Evolutionary conservation across 805 yeast species (phyloP), one percentile per base, ranked within the genome.

Genomic region (Candida ovalis): DNA sequence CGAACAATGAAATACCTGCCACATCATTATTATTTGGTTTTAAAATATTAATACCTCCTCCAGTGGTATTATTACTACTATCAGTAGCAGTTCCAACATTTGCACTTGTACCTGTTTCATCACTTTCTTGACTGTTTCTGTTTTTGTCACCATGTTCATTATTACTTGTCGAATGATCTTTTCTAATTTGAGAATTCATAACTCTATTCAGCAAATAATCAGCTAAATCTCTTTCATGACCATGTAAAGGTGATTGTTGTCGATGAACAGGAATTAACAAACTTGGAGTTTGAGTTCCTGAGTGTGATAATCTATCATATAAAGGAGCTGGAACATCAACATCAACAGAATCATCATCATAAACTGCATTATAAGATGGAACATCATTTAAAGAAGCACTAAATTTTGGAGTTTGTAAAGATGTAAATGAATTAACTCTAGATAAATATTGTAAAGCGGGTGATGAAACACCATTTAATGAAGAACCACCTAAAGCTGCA

Each of bases 351-450:
- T 61, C 68, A 41, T 58, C 64, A 39, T 64, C 69, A 42, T 50
- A 63, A 5, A 63, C 61, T 18, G 52, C 45, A 15, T 49, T 50
- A 43, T 65, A 65, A 1, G 54, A 53, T 1, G 69, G 69, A 1
- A 60, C 61, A 10, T 55, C 61, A 6, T 49, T 47, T 24, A 54
- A 22, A 1, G 48, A 21, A 2, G 46, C 40, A 21, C 45, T 48
- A 22, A 44, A 47, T 22, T 32, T 12, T 12, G 50, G 48, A 1
- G 41, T 39, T 12, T 33, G 47, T 22, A 43, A 47, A 30, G 49
- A n/a, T 9, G 25, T 33, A 9, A 30, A 39, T 4, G 63, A 59
- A 42, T 48, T 53, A 15, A 52, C 59, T 17, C 56, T 42, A 7
- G 63, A 59, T n/a, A 60, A 21, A 27, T 46, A 60, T 41, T 59